A percentile compares a stretch with the other conserved stretches of the same genome.
Evolutionary conservation across 768 basidiomycete genomes (phyloP).

Genomic region (Agrocybe praecox): DNA sequence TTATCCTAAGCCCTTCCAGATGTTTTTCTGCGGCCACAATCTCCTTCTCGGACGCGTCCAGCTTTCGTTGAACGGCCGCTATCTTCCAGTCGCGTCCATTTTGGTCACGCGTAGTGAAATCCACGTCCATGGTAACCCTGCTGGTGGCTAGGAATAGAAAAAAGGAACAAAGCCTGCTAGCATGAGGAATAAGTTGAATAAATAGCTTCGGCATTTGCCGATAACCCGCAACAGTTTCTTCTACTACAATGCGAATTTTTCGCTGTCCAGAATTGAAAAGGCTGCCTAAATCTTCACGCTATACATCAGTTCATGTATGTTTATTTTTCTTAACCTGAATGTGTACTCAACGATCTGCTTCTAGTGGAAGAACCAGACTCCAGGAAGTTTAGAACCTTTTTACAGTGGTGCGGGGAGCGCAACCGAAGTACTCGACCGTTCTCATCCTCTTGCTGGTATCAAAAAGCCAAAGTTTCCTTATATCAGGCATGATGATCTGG

Average conservation of each 20-base stretch:
- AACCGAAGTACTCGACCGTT: constrained; percentile 25
- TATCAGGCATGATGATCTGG: constrained; percentile 4
- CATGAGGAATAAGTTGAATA: no score
- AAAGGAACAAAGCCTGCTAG: no score
- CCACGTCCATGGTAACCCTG: neutral
- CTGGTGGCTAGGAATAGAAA: no score
- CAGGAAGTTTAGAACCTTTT: constrained; percentile 31
- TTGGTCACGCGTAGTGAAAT: no score
- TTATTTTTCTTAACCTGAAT: constrained; percentile 6
- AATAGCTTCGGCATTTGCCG: no score
- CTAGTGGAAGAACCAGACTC: constrained; percentile 45
- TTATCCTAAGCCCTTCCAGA: neutral
- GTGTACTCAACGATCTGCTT: neutral
- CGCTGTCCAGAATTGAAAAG: constrained; percentile 33
- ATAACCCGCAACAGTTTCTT: no score
- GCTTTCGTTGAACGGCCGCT: neutral
- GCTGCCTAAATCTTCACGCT: constrained; percentile 30
- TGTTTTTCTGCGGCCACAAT: neutral
- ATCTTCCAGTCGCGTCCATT: neutral
- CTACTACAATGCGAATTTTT: neutral
- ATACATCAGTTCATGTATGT: constrained; percentile 39
- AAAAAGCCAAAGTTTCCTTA: constrained; percentile 7
- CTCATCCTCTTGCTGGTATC: constrained; percentile 18
- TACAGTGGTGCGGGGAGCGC: neutral
- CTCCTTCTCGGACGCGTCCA: neutral